Evolutionary conservation across 495 filamentous ascomycete genomes (phyloP).

Genomic region (Mycothermus thermophilus): DNA sequence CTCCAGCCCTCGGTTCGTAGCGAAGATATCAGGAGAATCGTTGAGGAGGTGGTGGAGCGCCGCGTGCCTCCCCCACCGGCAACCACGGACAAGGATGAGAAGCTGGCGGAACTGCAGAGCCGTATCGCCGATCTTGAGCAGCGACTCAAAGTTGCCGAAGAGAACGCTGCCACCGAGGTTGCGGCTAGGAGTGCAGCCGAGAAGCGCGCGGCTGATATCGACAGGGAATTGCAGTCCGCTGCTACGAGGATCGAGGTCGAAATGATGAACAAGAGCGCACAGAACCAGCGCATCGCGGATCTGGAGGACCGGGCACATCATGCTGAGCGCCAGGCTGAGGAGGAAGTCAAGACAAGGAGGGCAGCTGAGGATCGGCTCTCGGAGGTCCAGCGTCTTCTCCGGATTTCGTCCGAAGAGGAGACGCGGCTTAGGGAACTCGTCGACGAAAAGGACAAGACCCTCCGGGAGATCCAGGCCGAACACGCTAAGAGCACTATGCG

Average conservation of each 20-base stretch:
- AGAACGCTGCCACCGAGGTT: conserved; percentile 26
- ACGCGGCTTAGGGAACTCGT: conserved; percentile 53
- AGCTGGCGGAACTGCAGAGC: conserved; percentile 26
- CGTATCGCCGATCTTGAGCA: conserved; percentile 31
- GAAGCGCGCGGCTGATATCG: conserved; percentile 28
- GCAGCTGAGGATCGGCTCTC: conserved; percentile 59
- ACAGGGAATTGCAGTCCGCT: conserved; percentile 32
- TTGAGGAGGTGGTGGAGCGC: conserved; percentile 44
- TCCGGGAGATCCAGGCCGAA: conserved; percentile 31
- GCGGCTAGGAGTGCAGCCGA: conserved; percentile 29
- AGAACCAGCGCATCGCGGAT: conserved; percentile 33
- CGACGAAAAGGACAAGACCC: conserved; percentile 45
- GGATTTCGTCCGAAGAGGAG: conserved; percentile 56
- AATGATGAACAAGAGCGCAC: conserved; percentile 36
- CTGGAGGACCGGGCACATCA: conserved; percentile 30
- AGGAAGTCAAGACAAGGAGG: conserved; percentile 51
- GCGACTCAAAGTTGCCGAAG: conserved; percentile 30
- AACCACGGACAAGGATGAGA: conserved; percentile 16
- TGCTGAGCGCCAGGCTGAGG: conserved; percentile 30
- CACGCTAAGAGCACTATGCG: conserved; percentile 42
- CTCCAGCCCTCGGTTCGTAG: conserved; percentile 31
- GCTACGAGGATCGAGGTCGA: conserved; percentile 39
- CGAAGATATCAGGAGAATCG: conserved; percentile 43
- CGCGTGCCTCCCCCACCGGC: conserved; percentile 29
- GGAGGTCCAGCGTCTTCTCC: conserved; percentile 55